Percentiles rank a stretch among this genome's conserved stretches.
These are phyloP conservation scores for Vaccinium vitisidaea DNA, from an alignment of 148 eudicot species.

Conservation along the genomic window DNA sequence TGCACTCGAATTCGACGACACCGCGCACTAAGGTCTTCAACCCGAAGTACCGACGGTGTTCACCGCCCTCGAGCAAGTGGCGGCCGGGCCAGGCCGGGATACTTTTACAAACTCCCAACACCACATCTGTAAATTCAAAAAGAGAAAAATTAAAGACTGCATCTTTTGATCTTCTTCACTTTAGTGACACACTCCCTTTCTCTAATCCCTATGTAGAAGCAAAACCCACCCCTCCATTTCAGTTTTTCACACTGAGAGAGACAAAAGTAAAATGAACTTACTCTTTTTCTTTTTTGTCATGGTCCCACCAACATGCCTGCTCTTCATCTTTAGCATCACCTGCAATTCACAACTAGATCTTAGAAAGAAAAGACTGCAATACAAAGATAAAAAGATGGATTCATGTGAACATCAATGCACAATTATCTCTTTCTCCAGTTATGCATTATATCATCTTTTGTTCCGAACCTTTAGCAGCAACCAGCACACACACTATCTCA, in stretches of 20 bases:
- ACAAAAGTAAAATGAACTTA: constrained; percentile 48
- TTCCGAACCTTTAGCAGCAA: constrained; percentile 19
- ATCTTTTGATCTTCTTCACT: constrained; percentile 38
- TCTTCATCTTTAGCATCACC: constrained; percentile 96
- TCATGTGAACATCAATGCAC: constrained; percentile 6
- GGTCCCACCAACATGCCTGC: constrained; percentile 97
- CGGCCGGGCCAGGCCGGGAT: constrained; percentile 98
- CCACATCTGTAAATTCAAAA: constrained; percentile 56
- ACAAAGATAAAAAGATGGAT: constrained; percentile 21
- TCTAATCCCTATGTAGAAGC: constrained; percentile 68
- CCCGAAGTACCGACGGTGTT: constrained; percentile 68
- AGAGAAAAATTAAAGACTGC: constrained; percentile 27
- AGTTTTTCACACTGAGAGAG: constrained; percentile 36
- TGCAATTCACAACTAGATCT: constrained; percentile 31
- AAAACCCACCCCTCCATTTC: constrained; percentile 39
- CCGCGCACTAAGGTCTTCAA: constrained; percentile 74
- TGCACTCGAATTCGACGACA: constrained; percentile 86
- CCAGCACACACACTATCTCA: constrained; percentile 18
- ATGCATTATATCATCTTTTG: constrained; percentile 26
- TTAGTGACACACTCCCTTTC: constrained; percentile 47
- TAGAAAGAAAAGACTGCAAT: constrained; percentile 28
- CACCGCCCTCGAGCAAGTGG: constrained; percentile 80
- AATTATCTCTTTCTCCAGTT: neutral
- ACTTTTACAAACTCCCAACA: constrained; percentile 76
- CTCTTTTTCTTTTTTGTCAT: constrained; percentile 99